phyloP scores from a whole-genome alignment of 257 asterid species.

The Salvia splendens region DNA sequence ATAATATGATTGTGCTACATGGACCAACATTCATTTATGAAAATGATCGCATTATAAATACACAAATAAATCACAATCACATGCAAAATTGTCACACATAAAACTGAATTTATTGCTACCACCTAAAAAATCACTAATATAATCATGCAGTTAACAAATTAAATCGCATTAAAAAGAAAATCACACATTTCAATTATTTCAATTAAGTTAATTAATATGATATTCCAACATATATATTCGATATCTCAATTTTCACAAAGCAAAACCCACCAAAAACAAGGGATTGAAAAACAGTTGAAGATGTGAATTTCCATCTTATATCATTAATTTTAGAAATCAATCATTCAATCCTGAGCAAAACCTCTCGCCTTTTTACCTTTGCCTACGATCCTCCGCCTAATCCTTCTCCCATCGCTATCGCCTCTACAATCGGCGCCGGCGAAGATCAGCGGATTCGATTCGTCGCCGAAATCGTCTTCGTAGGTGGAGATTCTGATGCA shows the following conservation, averaged over 20 bases:
- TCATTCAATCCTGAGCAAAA: constrained; percentile 28
- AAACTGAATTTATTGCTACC: no score
- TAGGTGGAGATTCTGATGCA: constrained; percentile 70
- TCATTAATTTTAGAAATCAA: background rate
- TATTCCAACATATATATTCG: background rate
- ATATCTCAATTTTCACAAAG: constrained; percentile 24
- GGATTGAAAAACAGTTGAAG: background rate
- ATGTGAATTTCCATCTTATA: constrained; percentile 7
- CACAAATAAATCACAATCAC: no score
- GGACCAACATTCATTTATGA: no score
- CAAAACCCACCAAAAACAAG: background rate
- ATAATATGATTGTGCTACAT: no score
- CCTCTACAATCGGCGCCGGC: constrained; percentile 43
- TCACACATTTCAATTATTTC: background rate
- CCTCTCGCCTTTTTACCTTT: constrained; percentile 49
- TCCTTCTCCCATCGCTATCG: constrained; percentile 26
- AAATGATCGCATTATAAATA: no score
- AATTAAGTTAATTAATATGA: background rate
- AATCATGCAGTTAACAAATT: background rate
- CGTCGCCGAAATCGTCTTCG: constrained; percentile 60
- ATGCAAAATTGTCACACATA: no score
- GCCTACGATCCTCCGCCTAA: constrained; percentile 37
- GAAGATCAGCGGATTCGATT: constrained; percentile 58
- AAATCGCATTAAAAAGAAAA: background rate
- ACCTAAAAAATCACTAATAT: no score